Conservation (phyloP, 345 rosid species). For the Stellera chamaejasme region DNA sequence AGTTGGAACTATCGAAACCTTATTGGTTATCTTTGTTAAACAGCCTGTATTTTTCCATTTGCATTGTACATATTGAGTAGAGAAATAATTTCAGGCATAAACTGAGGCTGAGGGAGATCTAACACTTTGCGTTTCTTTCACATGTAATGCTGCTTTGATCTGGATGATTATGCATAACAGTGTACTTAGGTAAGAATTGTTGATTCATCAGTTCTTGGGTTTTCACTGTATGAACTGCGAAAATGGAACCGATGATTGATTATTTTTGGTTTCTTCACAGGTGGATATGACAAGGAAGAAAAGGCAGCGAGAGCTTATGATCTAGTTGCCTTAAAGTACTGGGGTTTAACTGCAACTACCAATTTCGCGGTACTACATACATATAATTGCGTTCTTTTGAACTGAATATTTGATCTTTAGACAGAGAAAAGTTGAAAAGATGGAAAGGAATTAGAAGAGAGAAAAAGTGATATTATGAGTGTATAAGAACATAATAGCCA, state of each 20-base stretch:
- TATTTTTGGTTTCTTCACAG: constrained; percentile 22
- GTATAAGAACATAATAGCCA: no score
- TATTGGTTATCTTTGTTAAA: no score
- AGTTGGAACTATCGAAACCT: no score
- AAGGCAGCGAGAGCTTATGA: constrained; percentile 96
- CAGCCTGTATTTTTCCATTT: no score
- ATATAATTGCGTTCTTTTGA: not conserved
- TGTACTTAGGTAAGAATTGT: constrained; percentile 63
- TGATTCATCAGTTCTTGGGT: not conserved
- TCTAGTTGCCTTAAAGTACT: constrained; percentile 86
- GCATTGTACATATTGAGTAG: no score
- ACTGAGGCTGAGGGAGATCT: not conserved
- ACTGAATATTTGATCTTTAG: no score
- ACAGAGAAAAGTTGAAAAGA: no score
- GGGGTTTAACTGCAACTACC: constrained; percentile 91
- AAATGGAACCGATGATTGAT: not conserved
- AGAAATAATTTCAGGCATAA: no score
- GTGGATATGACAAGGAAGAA: constrained; percentile 97
- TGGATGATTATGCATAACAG: constrained; percentile 31
- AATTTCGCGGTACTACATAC: constrained; percentile 55
- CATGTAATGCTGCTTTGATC: constrained; percentile 15
- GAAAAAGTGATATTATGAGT: no score
- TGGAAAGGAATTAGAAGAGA: no score
- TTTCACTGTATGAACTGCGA: not conserved
- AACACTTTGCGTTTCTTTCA: constrained; percentile 13